Conservation (phyloP, 2,329 filamentous ascomycete genomes). For the Achaetomium macrosporum region DNA sequence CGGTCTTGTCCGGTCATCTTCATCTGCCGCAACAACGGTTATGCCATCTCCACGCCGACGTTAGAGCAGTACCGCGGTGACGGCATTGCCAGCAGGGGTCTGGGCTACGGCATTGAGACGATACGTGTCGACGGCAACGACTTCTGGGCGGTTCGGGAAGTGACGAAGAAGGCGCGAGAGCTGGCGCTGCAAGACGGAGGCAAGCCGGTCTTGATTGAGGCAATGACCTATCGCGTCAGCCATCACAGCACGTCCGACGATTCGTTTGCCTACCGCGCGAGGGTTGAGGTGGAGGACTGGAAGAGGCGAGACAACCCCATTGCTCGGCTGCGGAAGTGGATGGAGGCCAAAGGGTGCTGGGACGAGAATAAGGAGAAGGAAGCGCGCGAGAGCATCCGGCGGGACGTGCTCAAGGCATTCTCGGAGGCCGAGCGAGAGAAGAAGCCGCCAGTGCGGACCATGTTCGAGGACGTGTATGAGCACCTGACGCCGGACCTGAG, state of each 20-base stretch:
- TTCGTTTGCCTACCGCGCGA: slow-evolving; percentile 89
- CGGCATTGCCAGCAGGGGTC: slow-evolving; percentile 69
- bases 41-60: slow-evolving; percentile 73
- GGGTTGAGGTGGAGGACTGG: slow-evolving; percentile 88
- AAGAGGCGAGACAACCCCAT: slow-evolving; percentile 45
- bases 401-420: slow-evolving; percentile 75
- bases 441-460: slow-evolving; percentile 63
- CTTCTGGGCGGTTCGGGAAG: slow-evolving; percentile 69
- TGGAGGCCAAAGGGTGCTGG: slow-evolving; percentile 80
- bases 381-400: slow-evolving; percentile 30
- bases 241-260: slow-evolving; percentile 95
- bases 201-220: slow-evolving; percentile 80
- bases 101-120: slow-evolving; percentile 80
- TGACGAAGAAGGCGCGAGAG: slow-evolving; percentile 62
- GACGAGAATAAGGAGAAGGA: slow-evolving; percentile 71
- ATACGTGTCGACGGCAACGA: slow-evolving; percentile 79
- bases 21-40: slow-evolving; percentile 79
- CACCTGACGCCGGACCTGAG: slow-evolving; percentile 58
- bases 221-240: slow-evolving; percentile 96
- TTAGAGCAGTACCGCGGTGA: slow-evolving; percentile 78
- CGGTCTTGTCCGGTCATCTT: slow-evolving; percentile 70
- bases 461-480: slow-evolving; percentile 90
- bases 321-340: slow-evolving; percentile 52
- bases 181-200: slow-evolving; percentile 78
- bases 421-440: slow-evolving; percentile 74